Evolutionary conservation across 441 rosid species (phyloP).

Genomic region (Pelargonium exstipulatum): DNA sequence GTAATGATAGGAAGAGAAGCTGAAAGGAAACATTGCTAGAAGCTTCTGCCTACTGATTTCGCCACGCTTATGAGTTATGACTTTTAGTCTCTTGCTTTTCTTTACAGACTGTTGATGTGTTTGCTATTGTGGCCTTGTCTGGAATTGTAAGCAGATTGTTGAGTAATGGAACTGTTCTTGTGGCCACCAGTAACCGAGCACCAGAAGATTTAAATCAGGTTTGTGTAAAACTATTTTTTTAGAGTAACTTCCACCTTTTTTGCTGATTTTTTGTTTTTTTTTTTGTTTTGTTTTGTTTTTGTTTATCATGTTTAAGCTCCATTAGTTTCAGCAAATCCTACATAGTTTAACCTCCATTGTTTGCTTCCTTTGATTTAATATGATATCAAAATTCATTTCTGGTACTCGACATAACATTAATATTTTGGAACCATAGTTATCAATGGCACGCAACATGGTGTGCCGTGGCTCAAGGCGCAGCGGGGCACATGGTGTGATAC

Average conservation of each 20-base stretch:
- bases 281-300: too few species aligned
- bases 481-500: too few species aligned
- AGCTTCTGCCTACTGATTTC: conserved; percentile 14
- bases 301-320: neutral
- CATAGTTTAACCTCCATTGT: neutral
- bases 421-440: neutral
- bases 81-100: conserved; percentile 31
- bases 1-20: too few species aligned
- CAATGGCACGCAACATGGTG: too few species aligned
- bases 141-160: conserved; percentile 92
- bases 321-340: conserved; percentile 1
- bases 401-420: neutral
- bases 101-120: conserved; percentile 88
- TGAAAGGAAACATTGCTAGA: too few species aligned
- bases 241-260: neutral
- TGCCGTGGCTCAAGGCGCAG: too few species aligned
- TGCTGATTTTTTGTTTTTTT: neutral
- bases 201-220: conserved; percentile 91
- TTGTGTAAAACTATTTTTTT: neutral
- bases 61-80: conserved; percentile 24
- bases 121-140: conserved; percentile 96
- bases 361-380: neutral
- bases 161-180: conserved; percentile 80
- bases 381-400: conserved; percentile 4
- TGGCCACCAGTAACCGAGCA: conserved; percentile 89